phyloP scores from a whole-genome alignment of 139 green algal genomes.

The Astrephomene gubernaculifera region DNA sequence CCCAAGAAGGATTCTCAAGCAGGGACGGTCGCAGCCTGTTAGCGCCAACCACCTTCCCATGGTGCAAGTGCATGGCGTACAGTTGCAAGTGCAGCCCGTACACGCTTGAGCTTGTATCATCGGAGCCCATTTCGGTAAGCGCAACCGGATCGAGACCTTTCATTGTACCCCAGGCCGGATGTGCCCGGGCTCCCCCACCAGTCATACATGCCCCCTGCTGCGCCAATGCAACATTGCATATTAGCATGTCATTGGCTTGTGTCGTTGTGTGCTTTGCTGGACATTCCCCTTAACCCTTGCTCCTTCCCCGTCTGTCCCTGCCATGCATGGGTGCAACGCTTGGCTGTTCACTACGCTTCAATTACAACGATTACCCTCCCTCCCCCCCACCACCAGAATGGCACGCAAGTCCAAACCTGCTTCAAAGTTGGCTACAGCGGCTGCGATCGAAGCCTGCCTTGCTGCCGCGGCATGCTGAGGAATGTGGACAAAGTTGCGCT shows the following conservation, averaged over 20 bases:
- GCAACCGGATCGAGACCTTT: background rate
- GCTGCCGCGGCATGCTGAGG: background rate
- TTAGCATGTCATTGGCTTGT: background rate
- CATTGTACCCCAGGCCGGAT: background rate
- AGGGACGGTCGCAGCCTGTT: too few relatives aligned
- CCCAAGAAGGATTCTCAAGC: too few relatives aligned
- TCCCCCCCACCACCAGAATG: too few relatives aligned
- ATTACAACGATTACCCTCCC: too few relatives aligned
- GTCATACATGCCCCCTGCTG: background rate
- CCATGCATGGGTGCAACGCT: too few relatives aligned
- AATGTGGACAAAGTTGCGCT: background rate
- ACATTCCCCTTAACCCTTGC: too few relatives aligned
- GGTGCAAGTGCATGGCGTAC: background rate
- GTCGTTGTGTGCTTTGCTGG: background rate
- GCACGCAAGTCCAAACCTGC: background rate
- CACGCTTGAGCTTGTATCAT: background rate
- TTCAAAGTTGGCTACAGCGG: background rate
- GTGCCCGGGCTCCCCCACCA: background rate
- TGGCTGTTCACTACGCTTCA: too few relatives aligned
- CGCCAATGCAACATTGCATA: background rate
- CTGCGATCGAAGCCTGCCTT: background rate
- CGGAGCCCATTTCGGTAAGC: background rate
- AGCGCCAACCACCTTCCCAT: background rate
- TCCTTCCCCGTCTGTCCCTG: too few relatives aligned
- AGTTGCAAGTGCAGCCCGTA: constrained; percentile 5